Percentiles rank a stretch among this genome's conserved stretches.
These are phyloP conservation scores for Aquilaria malaccensis DNA, from an alignment of 345 rosid genomes.

Conservation along the genomic window DNA sequence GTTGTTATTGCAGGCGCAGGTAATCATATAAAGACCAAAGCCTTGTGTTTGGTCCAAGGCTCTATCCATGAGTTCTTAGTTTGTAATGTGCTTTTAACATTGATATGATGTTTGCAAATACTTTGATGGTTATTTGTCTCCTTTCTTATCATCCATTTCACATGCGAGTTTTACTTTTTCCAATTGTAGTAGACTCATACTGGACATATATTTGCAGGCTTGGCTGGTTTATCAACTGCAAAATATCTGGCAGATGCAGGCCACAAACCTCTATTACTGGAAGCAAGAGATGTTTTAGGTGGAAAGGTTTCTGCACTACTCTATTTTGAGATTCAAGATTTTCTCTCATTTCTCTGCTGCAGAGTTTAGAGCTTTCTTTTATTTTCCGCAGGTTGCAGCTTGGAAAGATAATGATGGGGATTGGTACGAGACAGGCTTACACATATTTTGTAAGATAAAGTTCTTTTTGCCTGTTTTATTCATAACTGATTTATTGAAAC, in stretches of 20 bases:
- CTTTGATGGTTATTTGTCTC: too few species aligned
- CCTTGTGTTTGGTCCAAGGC: too few species aligned
- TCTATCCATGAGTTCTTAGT: background rate
- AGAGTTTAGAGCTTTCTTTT: slow-evolving; percentile 10
- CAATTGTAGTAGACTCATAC: background rate
- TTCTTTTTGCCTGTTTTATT: background rate
- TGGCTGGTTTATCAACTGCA: slow-evolving; percentile 94
- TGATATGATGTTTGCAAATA: too few species aligned
- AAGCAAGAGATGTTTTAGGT: slow-evolving; percentile 92
- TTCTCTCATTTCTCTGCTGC: background rate
- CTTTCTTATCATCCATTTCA: too few species aligned
- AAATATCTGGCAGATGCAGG: slow-evolving; percentile 97
- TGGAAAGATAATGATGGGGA: slow-evolving; percentile 96
- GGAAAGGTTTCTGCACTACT: slow-evolving; percentile 65
- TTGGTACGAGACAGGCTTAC: slow-evolving; percentile 93
- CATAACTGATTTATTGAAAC: background rate
- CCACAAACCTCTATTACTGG: slow-evolving; percentile 70
- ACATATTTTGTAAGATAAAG: slow-evolving; percentile 77
- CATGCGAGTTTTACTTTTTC: background rate
- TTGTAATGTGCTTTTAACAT: too few species aligned
- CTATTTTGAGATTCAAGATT: slow-evolving; percentile 5
- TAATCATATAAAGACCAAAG: slow-evolving; percentile 2
- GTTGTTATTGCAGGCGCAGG: slow-evolving; percentile 94
- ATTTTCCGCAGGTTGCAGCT: slow-evolving; percentile 61
- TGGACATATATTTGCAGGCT: slow-evolving; percentile 39